phyloP scores from a whole-genome alignment of 1,284 basidiomycete species.

The Mixia osmundae region DNA sequence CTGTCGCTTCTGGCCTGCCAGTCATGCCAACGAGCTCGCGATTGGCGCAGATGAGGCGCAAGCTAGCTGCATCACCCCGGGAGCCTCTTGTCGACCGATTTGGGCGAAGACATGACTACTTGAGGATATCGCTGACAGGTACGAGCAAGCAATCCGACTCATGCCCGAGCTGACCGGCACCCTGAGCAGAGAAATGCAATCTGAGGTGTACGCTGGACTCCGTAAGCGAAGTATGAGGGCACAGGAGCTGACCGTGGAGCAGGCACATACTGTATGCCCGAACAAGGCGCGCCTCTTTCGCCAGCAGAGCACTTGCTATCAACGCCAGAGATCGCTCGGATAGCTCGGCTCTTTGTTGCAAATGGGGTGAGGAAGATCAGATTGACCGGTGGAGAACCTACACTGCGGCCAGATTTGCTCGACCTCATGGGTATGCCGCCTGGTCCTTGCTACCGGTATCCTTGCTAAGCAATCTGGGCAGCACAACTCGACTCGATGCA shows the following conservation, averaged over 20 bases:
- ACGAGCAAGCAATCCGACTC: background rate
- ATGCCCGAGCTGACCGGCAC: slow-evolving; percentile 31
- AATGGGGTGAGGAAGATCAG: slow-evolving; percentile 59
- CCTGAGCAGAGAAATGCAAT: slow-evolving; percentile 65
- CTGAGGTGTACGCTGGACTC: slow-evolving; percentile 37
- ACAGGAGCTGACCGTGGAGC: background rate
- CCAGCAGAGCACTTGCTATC: slow-evolving; percentile 43
- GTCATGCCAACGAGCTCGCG: too few species aligned
- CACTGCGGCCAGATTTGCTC: slow-evolving; percentile 49
- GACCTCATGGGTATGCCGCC: slow-evolving; percentile 38
- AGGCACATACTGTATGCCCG: slow-evolving; percentile 83
- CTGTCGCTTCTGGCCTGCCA: too few species aligned
- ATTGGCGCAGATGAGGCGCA: too few species aligned
- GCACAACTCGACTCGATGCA: slow-evolving; percentile 10
- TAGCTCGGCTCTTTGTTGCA: slow-evolving; percentile 48
- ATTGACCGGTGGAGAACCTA: slow-evolving; percentile 70
- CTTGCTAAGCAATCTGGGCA: background rate
- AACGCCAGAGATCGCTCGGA: slow-evolving; percentile 46
- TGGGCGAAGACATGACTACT: slow-evolving; percentile 47
- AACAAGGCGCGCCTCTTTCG: slow-evolving; percentile 49
- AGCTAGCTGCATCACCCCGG: too few species aligned
- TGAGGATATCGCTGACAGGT: slow-evolving; percentile 44
- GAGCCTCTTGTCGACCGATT: too few species aligned
- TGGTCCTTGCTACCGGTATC: background rate
- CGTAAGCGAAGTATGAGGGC: background rate